phyloP scores from a whole-genome alignment of 1,284 basidiomycete genomes.

The Rhodotorula sp. region DNA sequence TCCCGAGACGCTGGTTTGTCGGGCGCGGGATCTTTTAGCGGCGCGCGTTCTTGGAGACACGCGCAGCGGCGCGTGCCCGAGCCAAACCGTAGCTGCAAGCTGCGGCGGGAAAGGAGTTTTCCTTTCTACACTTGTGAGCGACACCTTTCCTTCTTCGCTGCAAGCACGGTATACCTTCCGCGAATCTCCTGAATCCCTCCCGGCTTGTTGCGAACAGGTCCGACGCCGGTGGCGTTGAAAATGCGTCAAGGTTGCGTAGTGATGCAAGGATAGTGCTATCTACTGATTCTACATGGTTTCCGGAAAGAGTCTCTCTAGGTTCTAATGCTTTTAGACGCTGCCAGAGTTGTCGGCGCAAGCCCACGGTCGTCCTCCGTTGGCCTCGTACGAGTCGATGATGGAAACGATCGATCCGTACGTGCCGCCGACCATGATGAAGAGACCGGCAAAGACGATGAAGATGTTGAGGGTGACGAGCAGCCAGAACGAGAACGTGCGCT shows the following conservation, averaged over 20 bases:
- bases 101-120: no score
- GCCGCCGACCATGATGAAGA: slow-evolving; percentile 32
- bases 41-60: no score
- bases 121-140: no score
- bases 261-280: not conserved
- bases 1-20: not conserved
- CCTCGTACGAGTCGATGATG: slow-evolving; percentile 14
- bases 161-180: no score
- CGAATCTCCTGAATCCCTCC: no score
- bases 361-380: slow-evolving; percentile 3
- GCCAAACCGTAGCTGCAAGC: no score
- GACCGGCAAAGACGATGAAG: slow-evolving; percentile 22
- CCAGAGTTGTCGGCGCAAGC: slow-evolving; percentile 27
- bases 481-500: slow-evolving; percentile 3
- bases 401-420: slow-evolving; percentile 17
- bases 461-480: slow-evolving; percentile 14
- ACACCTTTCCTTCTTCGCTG: no score
- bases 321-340: not conserved
- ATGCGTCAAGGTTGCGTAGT: no score
- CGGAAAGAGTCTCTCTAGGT: not conserved
- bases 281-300: not conserved
- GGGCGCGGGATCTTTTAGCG: no score
- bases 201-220: not conserved
- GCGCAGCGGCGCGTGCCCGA: no score
- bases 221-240: not conserved